Evolutionary conservation across 306 rosid species (phyloP).

Genomic region (Vicia villosa): DNA sequence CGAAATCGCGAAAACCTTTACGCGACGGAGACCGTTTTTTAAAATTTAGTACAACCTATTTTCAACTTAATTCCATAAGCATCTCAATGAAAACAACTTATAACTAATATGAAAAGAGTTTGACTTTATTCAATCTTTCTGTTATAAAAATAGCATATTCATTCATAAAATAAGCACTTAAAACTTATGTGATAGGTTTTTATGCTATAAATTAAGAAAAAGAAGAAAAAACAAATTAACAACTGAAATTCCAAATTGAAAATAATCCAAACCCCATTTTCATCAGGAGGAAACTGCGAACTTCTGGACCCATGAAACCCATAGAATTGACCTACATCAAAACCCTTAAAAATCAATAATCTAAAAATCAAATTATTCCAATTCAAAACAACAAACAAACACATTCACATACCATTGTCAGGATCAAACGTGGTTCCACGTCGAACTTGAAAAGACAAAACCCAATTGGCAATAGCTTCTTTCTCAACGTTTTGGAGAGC

Average conservation of each 20-base stretch:
- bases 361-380: constrained; percentile 14
- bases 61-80: not conserved
- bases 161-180: not conserved
- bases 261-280: constrained; percentile 57
- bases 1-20: too few relatives aligned
- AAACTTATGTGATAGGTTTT: not conserved
- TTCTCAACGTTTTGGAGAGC: constrained; percentile 63
- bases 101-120: not conserved
- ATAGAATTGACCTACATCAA: constrained; percentile 70
- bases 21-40: too few relatives aligned
- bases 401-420: constrained; percentile 49
- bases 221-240: not conserved
- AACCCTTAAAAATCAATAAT: constrained; percentile 26
- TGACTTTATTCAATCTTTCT: too few relatives aligned
- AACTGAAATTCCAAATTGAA: constrained; percentile 31
- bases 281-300: constrained; percentile 65
- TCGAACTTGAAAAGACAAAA: constrained; percentile 75
- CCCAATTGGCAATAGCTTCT: constrained; percentile 71
- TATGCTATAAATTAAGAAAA: not conserved
- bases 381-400: constrained; percentile 1
- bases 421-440: constrained; percentile 46
- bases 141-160: not conserved
- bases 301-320: constrained; percentile 83
- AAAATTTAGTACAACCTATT: too few relatives aligned
- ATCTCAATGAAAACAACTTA: too few relatives aligned